Evolutionary conservation across 352 stramenopile genomes (phyloP).

Genomic region (Thraustotheca clavata): DNA sequence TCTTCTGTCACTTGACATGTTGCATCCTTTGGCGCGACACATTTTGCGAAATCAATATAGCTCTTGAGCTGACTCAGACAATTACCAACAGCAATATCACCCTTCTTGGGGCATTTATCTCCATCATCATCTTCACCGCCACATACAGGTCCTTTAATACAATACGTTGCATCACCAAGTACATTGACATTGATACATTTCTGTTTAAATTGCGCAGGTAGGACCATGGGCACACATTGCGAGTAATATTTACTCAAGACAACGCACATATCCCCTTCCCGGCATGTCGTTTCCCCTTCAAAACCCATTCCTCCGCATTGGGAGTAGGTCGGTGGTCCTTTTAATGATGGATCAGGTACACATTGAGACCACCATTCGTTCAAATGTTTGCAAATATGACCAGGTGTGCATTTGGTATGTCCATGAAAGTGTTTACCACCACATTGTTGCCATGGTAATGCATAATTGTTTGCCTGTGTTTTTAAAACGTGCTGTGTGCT

Average conservation of each 20-base stretch:
- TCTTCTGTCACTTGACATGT: conserved; percentile 19
- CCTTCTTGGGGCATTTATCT: conserved; percentile 31
- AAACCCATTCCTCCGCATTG: conserved; percentile 4
- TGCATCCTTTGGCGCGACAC: conserved; percentile 21
- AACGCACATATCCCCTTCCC: conserved; percentile 3
- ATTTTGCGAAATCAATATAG: conserved; percentile 19
- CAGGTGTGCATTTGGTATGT: neutral
- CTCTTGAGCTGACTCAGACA: conserved; percentile 14
- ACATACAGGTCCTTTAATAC: conserved; percentile 35
- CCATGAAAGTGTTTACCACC: conserved; percentile 5
- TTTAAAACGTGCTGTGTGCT: neutral
- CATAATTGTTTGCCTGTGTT: neutral
- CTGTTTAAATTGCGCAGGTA: neutral
- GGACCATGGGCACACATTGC: conserved; percentile 3
- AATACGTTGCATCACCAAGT: conserved; percentile 37
- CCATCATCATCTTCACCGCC: conserved; percentile 24
- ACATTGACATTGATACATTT: conserved; percentile 33
- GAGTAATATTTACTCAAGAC: conserved; percentile 5
- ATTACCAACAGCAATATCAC: conserved; percentile 29
- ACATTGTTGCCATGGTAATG: conserved; percentile 13
- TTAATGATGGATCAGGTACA: neutral
- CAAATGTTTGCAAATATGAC: neutral
- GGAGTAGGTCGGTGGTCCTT: neutral
- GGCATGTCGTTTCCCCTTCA: neutral
- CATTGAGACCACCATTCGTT: conserved; percentile 6